phyloP scores from a whole-genome alignment of 129 eudicot genomes.

The Saposhnikovia divaricata region DNA sequence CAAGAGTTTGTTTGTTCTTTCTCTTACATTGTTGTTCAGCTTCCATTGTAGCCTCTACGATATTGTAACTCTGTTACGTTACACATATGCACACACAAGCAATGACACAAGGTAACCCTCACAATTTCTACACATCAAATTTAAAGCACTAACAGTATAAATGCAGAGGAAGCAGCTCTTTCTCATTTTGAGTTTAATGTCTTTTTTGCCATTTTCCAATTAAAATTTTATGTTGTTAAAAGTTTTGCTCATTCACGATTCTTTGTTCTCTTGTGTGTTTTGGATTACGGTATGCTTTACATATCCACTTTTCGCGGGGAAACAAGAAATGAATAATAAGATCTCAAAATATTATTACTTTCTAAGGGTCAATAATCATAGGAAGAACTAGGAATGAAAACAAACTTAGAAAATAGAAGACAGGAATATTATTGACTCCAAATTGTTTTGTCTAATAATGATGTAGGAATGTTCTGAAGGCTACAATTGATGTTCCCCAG shows the following conservation, averaged over 20 bases:
- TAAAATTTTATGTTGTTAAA: no score
- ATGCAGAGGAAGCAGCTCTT: neutral
- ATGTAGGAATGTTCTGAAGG: constrained; percentile 87
- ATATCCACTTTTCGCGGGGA: neutral
- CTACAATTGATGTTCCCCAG: constrained; percentile 82
- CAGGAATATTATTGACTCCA: neutral
- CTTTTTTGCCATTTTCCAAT: neutral
- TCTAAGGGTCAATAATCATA: neutral
- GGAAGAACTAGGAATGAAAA: neutral
- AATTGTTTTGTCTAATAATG: neutral
- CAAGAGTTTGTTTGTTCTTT: no score
- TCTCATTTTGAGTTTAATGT: neutral
- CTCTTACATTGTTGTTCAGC: no score
- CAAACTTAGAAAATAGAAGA: neutral
- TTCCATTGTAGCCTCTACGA: no score
- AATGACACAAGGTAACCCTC: no score
- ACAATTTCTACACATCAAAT: no score
- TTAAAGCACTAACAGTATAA: no score
- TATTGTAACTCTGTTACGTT: no score
- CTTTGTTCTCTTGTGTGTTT: neutral
- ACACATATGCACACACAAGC: no score
- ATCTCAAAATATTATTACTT: neutral
- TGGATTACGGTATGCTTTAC: neutral
- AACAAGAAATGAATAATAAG: no score
- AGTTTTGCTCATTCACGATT: neutral